Base-by-base conservation (phyloP, 2,329 filamentous ascomycete genomes). In the Calonectria multiphialidica region DNA sequence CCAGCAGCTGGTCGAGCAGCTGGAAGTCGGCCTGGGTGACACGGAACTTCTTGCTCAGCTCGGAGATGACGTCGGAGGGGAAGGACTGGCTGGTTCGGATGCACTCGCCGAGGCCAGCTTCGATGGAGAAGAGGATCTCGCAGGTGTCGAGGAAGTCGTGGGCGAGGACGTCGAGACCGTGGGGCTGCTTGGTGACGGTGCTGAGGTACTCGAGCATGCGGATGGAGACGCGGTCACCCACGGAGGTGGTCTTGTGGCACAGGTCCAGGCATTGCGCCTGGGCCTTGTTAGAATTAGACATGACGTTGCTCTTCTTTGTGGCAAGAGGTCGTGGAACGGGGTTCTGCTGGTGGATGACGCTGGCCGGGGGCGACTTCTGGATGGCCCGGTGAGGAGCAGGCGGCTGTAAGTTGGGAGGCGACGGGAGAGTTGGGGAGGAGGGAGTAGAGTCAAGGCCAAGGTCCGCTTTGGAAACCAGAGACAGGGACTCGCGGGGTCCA, bases 61-160 rank as follows among this genome's bases (percentile, higher is more conserved):
- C 92, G n/a, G 86, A 83, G 35, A 90, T 85, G 81, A 93, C 89
- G 68, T 93, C 91, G 5, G 83, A 77, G 0, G 92, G 90, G 21
- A 93, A 87, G 18, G 86, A 83, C 74, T 90, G 88, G 18, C 85
- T 83, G 23, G 85, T 86, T 47, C 86, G 85, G 35, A 85, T 82
- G 53, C 86, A 88, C 76, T 91, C 88, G n/a, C 84, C 82, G 66
- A 94, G 86, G 6, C 92, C 92, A 25, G 90, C 88, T 81, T 93
- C 91, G 73, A 94, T 91, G n/a, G 90, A 89, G 86, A 91, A 93
- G 49, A 94, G 85, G 49, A 91, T 89, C 66, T 91, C 88, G 80
- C 90, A 92, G 6, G 91, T 90, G 68, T 93, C 91, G 70, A 94
- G 87, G 78, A 94, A 93, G 74, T 92, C 91, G 73, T 89, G 88